Evolutionary conservation across 768 basidiomycete genomes (phyloP), one percentile per base, ranked within the genome.

Genomic region (Mycena olivaceomarginata): DNA sequence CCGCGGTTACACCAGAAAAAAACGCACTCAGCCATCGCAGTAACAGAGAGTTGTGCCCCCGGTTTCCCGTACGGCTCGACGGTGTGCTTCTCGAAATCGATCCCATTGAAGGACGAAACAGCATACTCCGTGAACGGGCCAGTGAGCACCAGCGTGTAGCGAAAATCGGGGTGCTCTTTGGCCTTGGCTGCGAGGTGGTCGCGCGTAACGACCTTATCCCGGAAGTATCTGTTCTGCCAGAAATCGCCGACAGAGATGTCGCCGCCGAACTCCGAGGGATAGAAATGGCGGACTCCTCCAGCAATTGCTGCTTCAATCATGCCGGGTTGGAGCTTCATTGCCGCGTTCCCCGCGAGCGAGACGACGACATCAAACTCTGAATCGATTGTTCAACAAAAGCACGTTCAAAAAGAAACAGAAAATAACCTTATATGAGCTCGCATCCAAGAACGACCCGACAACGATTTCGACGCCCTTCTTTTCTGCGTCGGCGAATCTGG

Each of bases 221-320:
- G 25, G 53, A 72, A 72, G 41, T 72, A 72, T 37, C 71, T 22
- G 48, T 63, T 71, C 45, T 71, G 39, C 62, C 70, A 71, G 51
- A 65, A 56, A 0, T 72, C 41, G 41, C 71, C 63, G 20, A 72
- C 51, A 25, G 63, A 46, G 16, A 66, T 65, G 20, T 72, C 71
- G 22, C 63, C 64, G 41, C 63, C 71, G 25, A 25, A 72, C 18
- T 72, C 63, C 18, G 71, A 72, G 13, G 71, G 71, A 46, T 72
- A 72, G 60, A 72, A 72, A 22, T 72, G 70, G 37, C 62, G 60
- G n/a, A 64, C 60, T 2, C 70, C 62, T 37, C 70, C 60, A 39
- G 70, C 70, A 20, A 72, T 57, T 8, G 70, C 70, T 1, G 60
- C 70, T 22, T 72, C 70, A n/a, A 72, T 72, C 60, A 72, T 53